Conservation (phyloP, 495 filamentous ascomycete genomes). For the Extremus antarcticus region DNA sequence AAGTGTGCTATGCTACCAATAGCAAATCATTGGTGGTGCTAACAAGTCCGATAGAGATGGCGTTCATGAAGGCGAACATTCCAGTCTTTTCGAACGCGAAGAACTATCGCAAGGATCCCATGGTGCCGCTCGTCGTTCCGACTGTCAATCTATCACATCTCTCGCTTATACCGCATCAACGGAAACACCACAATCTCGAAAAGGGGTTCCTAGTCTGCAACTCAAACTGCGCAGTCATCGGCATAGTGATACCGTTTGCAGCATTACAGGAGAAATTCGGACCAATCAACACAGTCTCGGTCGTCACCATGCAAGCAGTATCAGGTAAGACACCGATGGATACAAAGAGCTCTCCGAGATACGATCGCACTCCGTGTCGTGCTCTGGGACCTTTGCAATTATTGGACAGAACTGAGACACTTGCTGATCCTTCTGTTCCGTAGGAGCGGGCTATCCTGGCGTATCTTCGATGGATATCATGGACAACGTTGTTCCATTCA, state of each 20-base stretch:
- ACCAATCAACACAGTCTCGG: constrained; percentile 30
- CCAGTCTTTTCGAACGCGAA: constrained; percentile 37
- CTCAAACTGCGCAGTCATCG: constrained; percentile 38
- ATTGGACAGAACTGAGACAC: too few species aligned
- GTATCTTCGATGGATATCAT: constrained; percentile 38
- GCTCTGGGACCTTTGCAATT: too few species aligned
- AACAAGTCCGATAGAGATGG: constrained; percentile 26
- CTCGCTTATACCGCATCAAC: constrained; percentile 30
- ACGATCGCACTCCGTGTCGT: too few species aligned
- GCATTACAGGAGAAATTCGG: constrained; percentile 33
- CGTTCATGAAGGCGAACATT: constrained; percentile 32
- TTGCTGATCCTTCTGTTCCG: too few species aligned
- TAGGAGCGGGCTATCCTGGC: constrained; percentile 36
- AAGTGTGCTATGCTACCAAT: constrained; percentile 1
- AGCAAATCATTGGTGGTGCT: not conserved
- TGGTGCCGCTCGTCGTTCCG: constrained; percentile 36
- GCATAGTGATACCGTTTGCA: constrained; percentile 35
- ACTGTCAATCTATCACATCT: constrained; percentile 35
- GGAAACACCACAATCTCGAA: constrained; percentile 25
- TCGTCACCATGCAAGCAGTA: constrained; percentile 37
- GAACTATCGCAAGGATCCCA: constrained; percentile 34
- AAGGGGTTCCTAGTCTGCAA: constrained; percentile 38
- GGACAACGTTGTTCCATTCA: constrained; percentile 37
- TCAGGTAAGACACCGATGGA: too few species aligned
- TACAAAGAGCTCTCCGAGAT: too few species aligned